Percentiles rank a stretch among this genome's conserved stretches.
These are phyloP conservation scores for Glarea lozoyensis DNA, from an alignment of 495 filamentous ascomycete genomes.

Conservation along the genomic window DNA sequence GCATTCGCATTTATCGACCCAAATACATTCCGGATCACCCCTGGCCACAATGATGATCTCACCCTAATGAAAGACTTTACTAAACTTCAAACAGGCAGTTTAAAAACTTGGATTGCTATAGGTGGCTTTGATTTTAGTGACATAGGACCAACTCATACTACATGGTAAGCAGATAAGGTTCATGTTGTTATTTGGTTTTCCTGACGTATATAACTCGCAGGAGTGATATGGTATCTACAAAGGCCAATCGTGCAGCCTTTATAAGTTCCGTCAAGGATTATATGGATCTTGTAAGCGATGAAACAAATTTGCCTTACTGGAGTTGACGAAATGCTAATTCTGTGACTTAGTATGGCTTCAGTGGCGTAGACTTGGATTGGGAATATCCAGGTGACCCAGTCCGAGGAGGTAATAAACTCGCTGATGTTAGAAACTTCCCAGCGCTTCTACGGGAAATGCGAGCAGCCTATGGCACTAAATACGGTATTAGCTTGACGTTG, in stretches of 20 bases:
- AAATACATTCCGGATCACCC: not conserved
- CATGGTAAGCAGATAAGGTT: too few species aligned
- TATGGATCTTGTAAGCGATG: too few species aligned
- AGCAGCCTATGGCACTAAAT: constrained; percentile 23
- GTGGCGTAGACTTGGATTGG: constrained; percentile 46
- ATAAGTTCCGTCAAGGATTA: constrained; percentile 29
- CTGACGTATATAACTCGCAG: not conserved
- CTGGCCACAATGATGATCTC: not conserved
- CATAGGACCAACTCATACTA: not conserved
- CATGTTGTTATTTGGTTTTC: not conserved
- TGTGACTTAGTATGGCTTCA: constrained; percentile 41
- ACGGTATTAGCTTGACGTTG: constrained; percentile 32
- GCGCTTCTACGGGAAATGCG: constrained; percentile 33
- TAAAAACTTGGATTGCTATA: constrained; percentile 32
- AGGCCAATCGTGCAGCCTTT: constrained; percentile 29
- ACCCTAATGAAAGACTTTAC: not conserved
- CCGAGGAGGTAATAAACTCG: constrained; percentile 27
- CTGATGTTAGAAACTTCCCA: constrained; percentile 34
- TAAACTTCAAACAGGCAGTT: constrained; percentile 14
- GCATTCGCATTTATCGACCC: not conserved
- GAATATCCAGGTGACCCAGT: constrained; percentile 42
- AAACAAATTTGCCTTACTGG: too few species aligned
- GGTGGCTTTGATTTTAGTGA: constrained; percentile 32
- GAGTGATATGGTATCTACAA: constrained; percentile 21
- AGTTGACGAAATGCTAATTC: too few species aligned